Evolutionary conservation across 2,329 filamentous ascomycete species (phyloP).

Genomic region (Fusarium mexicanum): DNA sequence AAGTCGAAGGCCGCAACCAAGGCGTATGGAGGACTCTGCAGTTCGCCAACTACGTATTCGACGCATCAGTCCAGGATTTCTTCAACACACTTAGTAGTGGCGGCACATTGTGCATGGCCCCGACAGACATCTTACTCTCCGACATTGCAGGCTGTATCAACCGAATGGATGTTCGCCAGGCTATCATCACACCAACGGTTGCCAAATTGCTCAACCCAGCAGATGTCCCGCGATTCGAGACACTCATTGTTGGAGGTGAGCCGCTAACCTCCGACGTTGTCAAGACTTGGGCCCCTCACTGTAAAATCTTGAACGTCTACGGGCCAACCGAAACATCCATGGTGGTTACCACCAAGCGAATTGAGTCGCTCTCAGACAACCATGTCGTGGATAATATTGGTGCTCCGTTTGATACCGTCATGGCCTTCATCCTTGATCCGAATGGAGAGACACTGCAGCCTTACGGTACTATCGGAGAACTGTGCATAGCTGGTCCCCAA

Average conservation of each 20-base stretch:
- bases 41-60: not conserved
- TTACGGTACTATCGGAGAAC: not conserved
- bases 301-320: not conserved
- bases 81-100: not conserved
- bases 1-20: not conserved
- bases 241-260: not conserved
- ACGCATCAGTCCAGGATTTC: not conserved
- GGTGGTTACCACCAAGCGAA: not conserved
- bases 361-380: not conserved
- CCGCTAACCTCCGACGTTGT: not conserved
- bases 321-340: not conserved
- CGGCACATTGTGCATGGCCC: not conserved
- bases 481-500: not conserved
- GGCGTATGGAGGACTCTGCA: not conserved
- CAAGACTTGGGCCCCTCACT: not conserved
- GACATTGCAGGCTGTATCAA: not conserved
- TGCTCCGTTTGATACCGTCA: not conserved
- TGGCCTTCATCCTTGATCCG: not conserved
- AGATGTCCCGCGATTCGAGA: not conserved
- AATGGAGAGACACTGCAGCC: not conserved
- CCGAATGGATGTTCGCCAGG: not conserved
- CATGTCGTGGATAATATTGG: not conserved
- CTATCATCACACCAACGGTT: not conserved
- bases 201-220: not conserved
- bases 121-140: not conserved